Conservation (phyloP, 768 basidiomycete genomes). For the Kwoniella sp. region DNA sequence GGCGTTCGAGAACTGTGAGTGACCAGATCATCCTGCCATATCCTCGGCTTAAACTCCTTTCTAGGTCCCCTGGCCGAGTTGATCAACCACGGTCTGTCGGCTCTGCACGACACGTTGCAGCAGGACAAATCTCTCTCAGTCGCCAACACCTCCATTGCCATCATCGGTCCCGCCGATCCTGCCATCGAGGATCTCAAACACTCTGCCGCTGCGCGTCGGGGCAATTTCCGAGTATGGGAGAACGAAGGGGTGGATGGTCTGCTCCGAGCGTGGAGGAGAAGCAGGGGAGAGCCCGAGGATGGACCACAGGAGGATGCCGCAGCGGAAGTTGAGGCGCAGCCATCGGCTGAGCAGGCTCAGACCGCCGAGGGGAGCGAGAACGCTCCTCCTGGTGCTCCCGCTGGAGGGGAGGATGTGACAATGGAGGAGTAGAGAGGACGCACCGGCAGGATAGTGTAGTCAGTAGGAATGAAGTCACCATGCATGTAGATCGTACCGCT, state of each 20-base stretch:
- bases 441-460: background rate
- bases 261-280: slow-evolving; percentile 68
- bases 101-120: slow-evolving; percentile 91
- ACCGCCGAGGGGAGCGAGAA: slow-evolving; percentile 46
- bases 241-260: slow-evolving; percentile 70
- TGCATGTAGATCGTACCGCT: background rate
- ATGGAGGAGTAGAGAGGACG: slow-evolving; percentile 22
- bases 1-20: slow-evolving; percentile 77
- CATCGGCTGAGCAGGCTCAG: slow-evolving; percentile 9
- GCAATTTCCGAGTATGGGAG: slow-evolving; percentile 79
- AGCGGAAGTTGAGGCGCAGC: slow-evolving; percentile 49
- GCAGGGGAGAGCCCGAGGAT: slow-evolving; percentile 42
- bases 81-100: slow-evolving; percentile 87
- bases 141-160: slow-evolving; percentile 91
- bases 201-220: slow-evolving; percentile 55
- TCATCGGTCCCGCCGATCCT: slow-evolving; percentile 60
- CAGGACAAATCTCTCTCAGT: slow-evolving; percentile 94
- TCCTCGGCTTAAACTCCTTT: background rate
- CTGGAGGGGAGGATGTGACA: slow-evolving; percentile 23
- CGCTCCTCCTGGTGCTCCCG: slow-evolving; percentile 31
- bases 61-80: slow-evolving; percentile 79
- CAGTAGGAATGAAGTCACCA: background rate
- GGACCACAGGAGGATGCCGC: slow-evolving; percentile 29
- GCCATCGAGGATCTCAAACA: slow-evolving; percentile 59
- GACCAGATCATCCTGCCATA: background rate